Conservation (phyloP, 345 rosid genomes). For the Salix koriyanagi region DNA sequence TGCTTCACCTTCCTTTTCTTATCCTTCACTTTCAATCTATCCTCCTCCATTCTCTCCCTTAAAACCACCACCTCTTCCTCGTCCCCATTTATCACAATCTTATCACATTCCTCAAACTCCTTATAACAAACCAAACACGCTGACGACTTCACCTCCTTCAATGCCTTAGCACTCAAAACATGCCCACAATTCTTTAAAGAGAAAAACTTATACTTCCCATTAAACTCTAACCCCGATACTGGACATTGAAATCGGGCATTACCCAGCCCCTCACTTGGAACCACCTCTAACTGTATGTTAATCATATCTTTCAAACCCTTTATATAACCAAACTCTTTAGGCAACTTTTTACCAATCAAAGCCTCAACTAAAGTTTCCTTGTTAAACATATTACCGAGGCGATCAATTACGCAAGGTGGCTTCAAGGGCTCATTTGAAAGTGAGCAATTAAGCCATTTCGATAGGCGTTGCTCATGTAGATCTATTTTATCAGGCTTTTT, state of each 20-base stretch:
- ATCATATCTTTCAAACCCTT: slow-evolving; percentile 84
- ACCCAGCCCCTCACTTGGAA: slow-evolving; percentile 45
- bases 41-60: slow-evolving; percentile 73
- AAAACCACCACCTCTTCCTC: slow-evolving; percentile 67
- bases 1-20: slow-evolving; percentile 63
- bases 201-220: slow-evolving; percentile 76
- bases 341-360: slow-evolving; percentile 61
- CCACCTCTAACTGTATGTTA: slow-evolving; percentile 48
- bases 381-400: slow-evolving; percentile 75
- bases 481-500: slow-evolving; percentile 90
- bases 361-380: slow-evolving; percentile 78
- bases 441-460: slow-evolving; percentile 82
- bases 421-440: slow-evolving; percentile 68
- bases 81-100: slow-evolving; percentile 72
- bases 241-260: slow-evolving; percentile 72
- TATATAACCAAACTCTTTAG: slow-evolving; percentile 60
- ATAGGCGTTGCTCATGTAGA: slow-evolving; percentile 86
- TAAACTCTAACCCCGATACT: slow-evolving; percentile 70
- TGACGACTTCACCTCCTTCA: slow-evolving; percentile 85
- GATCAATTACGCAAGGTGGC: slow-evolving; percentile 84
- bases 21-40: slow-evolving; percentile 49
- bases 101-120: slow-evolving; percentile 61
- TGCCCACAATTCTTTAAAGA: slow-evolving; percentile 78
- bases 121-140: slow-evolving; percentile 82
- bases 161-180: slow-evolving; percentile 83